Evolutionary conservation across 75 land plant genomes (phyloP).

Genomic region (Picea sitchensis): DNA sequence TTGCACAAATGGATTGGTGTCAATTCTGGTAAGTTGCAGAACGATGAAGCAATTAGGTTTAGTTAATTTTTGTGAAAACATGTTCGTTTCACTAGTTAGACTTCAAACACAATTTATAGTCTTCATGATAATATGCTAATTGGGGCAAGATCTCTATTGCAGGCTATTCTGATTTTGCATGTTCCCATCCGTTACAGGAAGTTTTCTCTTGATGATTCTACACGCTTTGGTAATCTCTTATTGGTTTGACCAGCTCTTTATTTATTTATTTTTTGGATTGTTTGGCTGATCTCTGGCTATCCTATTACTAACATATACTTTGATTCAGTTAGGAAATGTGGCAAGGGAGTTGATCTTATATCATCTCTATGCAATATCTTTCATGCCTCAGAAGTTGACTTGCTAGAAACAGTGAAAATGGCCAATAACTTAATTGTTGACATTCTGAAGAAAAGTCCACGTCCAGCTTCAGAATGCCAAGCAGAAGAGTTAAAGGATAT

Average conservation of each 20-base stretch:
- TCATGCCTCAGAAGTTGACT: constrained; percentile 81
- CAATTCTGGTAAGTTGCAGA: constrained; percentile 63
- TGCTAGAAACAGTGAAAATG: constrained; percentile 50
- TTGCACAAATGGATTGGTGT: constrained; percentile 82
- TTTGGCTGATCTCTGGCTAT: background rate
- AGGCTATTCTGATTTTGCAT: constrained; percentile 83
- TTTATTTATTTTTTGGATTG: background rate
- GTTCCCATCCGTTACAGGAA: constrained; percentile 67
- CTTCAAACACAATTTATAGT: background rate
- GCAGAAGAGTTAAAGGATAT: constrained; percentile 50
- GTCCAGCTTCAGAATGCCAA: constrained; percentile 40
- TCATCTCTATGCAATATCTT: constrained; percentile 77
- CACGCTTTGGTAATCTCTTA: constrained; percentile 52
- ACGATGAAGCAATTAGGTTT: background rate
- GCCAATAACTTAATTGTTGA: constrained; percentile 55
- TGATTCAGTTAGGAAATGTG: constrained; percentile 49
- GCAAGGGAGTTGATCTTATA: constrained; percentile 66
- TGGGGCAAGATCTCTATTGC: constrained; percentile 12
- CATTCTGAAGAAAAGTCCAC: constrained; percentile 52
- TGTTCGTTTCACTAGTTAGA: background rate
- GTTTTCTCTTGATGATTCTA: constrained; percentile 41
- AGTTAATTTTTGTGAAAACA: background rate
- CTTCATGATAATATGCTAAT: background rate
- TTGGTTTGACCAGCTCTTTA: background rate
- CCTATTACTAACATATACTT: background rate